Base-by-base conservation (phyloP, 2,329 filamentous ascomycete genomes). In the Hypoxylon sp. region DNA sequence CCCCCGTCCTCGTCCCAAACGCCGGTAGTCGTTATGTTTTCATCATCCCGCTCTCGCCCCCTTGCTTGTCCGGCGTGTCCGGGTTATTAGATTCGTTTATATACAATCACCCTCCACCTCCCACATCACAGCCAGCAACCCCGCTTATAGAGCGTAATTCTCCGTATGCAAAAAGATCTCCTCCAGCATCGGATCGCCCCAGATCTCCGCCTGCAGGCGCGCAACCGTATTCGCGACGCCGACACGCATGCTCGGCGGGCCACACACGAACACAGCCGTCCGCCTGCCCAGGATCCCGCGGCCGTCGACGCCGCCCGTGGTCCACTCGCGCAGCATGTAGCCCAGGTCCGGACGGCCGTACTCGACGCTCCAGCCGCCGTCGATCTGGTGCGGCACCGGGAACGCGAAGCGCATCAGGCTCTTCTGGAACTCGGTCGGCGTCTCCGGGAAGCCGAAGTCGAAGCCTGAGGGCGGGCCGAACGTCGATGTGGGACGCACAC, bases 161-260 rank as follows among this genome's bases (percentile, higher is more conserved):
- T 98, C 95, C 2, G 94, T 93, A 82, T 98, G 95, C 78, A 98
- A 80, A 79, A 94, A 98, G 60, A 98, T 92, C 85, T 98, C 95
- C 77, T 98, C 94, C 50, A 91, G 87, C 73, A 87, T 86, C 34
- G 90, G 87, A 73, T 93, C 90, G 5, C 87, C 89, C 91, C 93
- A 94, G 53, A 98, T 94, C 79, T 91, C 89, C 25, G 87, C 88
- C 84, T 98, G 95, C 74, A 98, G 81, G 63, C 87, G 83, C 2
- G 95, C 95, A 23, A 97, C 93, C 0, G 93, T 92, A 72, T 89
- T 92, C n/a, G 92, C 90, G 14, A 98, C 94, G 72, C 94, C 93
- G 11, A 94, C 89, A 69, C 95, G 84, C 94, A 98, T 97, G 63
- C 89, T 85, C 1, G 93, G 89, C 17, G 95, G 95, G 0, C 95